Percentiles rank a stretch among this genome's conserved stretches.
Evolutionary conservation across 305 asterid species (phyloP).

Genomic region (Solanum hybrid): DNA sequence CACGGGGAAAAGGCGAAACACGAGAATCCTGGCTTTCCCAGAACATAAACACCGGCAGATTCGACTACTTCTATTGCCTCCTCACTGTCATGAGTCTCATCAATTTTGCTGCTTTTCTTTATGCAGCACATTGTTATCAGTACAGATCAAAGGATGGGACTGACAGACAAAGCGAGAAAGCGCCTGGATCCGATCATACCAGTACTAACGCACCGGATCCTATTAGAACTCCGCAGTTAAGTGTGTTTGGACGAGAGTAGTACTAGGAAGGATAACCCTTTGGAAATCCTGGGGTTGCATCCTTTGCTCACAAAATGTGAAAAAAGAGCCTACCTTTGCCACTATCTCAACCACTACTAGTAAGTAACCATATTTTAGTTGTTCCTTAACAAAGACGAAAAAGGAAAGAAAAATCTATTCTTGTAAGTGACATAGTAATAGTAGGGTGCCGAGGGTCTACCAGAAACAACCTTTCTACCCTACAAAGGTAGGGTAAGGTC

Average conservation of each 20-base stretch:
- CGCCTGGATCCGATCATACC: conserved; percentile 19
- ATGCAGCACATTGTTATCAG: conserved; percentile 64
- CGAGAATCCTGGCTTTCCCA: conserved; percentile 85
- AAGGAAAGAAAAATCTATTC: neutral
- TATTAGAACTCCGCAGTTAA: conserved; percentile 31
- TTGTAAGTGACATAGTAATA: neutral
- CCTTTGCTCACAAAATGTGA: neutral
- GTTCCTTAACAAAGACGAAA: neutral
- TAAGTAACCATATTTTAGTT: neutral
- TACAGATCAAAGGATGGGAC: conserved; percentile 54
- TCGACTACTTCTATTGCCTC: conserved; percentile 86
- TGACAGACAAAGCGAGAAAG: neutral
- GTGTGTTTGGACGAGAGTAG: conserved; percentile 28
- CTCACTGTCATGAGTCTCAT: conserved; percentile 71
- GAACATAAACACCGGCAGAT: conserved; percentile 74
- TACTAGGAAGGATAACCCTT: neutral
- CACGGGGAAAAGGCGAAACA: conserved; percentile 46
- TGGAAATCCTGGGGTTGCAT: neutral
- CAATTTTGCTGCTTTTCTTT: conserved; percentile 66
- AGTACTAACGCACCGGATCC: conserved; percentile 38
- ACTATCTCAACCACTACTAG: neutral
- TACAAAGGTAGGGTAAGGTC: neutral
- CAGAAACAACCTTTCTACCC: neutral
- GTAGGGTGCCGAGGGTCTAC: neutral
- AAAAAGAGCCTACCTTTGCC: neutral